Base-by-base conservation (phyloP, 2,329 filamentous ascomycete species). In the Allantophomopsis cytisporea region DNA sequence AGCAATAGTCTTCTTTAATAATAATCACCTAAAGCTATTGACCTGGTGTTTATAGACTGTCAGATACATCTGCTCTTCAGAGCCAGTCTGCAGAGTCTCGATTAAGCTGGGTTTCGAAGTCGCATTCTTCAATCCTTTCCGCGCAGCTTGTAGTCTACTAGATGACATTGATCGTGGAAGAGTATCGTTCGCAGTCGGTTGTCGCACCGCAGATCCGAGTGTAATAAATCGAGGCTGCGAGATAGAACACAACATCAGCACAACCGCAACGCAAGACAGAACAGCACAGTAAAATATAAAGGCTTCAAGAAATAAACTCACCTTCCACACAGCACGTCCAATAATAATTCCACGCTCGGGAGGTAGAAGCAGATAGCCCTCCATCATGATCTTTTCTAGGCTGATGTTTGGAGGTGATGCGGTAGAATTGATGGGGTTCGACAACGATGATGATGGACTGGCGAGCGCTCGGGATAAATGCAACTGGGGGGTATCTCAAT, bases 151-250 rank as follows among this genome's bases (percentile, higher is more conserved):
- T 17, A 43, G 17, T 38, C 37, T 36, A 33, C 36, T 35, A 20
- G 37, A 34, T 21, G 43, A 41, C 2, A 15, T 34, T 11, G 38
- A 37, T 16, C 43, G 43, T 16, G 43, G 43, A 35, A 30, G 43
- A 39, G 17, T 36, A 41, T 30, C 44, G 39, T 13, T 36, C 39
- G 23, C 5, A 36, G 37, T 28, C 46, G 40, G 43, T 49, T 53
- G 44, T 79, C 73, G 34, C 71, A 68, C 63, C 71, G 45, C 17
- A 43, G 32, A 44, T 55, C 72, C 72, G 41, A 78, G 60, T 41
- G 75, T 62, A 36, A 80, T 66, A 55, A 73, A 77, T 56, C 76
- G 73, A 52, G 67, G 50, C 74, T 79, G 23, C 23, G 23, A n/a
- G n/a, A 52, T 31, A 47, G 13, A 35, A 43, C 40, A 41, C 33